Evolutionary conservation across 495 filamentous ascomycete genomes (phyloP).

Genomic region (Chaetomidium leptoderma): DNA sequence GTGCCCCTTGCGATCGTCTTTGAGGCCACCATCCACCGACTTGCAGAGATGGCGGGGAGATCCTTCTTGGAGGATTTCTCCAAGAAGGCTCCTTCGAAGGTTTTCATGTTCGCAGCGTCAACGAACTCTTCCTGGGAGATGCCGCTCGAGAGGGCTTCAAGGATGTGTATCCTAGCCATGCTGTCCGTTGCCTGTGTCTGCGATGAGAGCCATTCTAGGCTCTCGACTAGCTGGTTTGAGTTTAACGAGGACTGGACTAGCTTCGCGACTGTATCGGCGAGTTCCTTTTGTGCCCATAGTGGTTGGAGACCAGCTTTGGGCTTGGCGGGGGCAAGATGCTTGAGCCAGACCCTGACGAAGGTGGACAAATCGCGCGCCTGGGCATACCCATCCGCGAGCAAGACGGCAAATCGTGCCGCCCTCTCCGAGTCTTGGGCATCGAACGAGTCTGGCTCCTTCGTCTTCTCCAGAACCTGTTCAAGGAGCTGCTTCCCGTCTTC

Average conservation of each 20-base stretch:
- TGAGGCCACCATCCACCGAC: conserved; percentile 39
- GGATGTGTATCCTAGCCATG: conserved; percentile 38
- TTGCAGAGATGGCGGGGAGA: conserved; percentile 23
- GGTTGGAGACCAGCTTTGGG: conserved; percentile 35
- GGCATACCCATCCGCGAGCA: conserved; percentile 60
- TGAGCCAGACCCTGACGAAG: conserved; percentile 65
- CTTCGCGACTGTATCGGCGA: conserved; percentile 44
- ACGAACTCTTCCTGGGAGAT: conserved; percentile 43
- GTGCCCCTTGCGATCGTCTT: conserved; percentile 34
- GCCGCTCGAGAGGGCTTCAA: conserved; percentile 47
- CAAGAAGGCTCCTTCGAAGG: conserved; percentile 16
- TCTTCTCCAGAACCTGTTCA: conserved; percentile 33
- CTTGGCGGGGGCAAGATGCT: conserved; percentile 52
- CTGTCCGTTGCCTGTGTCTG: conserved; percentile 22
- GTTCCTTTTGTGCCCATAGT: conserved; percentile 59
- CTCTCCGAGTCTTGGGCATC: conserved; percentile 14
- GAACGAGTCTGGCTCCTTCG: conserved; percentile 17
- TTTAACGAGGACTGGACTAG: conserved; percentile 45
- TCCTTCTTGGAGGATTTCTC: conserved; percentile 24
- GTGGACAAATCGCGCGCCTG: conserved; percentile 59
- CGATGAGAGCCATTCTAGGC: conserved; percentile 40
- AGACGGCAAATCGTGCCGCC: conserved; percentile 43
- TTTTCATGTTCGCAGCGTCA: conserved; percentile 34
- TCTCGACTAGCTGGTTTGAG: conserved; percentile 43
- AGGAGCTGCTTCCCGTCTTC: conserved; percentile 33